Conservation (phyloP, 176 grass and related monocot species). For the Phoenix dactylifera region DNA sequence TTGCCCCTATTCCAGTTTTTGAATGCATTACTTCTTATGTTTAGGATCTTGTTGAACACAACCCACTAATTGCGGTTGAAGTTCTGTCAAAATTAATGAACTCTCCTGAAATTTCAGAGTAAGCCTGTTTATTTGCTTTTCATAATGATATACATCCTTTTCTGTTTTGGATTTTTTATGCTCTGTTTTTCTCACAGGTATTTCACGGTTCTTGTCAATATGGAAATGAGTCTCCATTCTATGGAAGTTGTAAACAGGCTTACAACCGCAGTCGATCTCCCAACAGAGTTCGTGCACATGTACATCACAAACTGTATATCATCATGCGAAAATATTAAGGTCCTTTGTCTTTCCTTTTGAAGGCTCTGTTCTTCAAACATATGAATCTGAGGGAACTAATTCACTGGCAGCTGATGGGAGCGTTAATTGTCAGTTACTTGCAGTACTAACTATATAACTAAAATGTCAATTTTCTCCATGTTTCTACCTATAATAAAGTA, state of each 20-base stretch:
- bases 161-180: slow-evolving; percentile 12
- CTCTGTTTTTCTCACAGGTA: slow-evolving; percentile 39
- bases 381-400: background rate
- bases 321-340: slow-evolving; percentile 85
- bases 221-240: slow-evolving; percentile 97
- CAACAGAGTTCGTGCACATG: slow-evolving; percentile 80
- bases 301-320: slow-evolving; percentile 95
- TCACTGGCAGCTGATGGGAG: too few species aligned
- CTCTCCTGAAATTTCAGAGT: slow-evolving; percentile 75
- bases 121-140: slow-evolving; percentile 17
- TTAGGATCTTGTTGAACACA: slow-evolving; percentile 95
- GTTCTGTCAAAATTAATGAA: slow-evolving; percentile 85
- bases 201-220: slow-evolving; percentile 78
- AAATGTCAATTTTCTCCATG: too few species aligned
- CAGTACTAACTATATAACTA: too few species aligned
- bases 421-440: too few species aligned
- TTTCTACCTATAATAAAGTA: too few species aligned
- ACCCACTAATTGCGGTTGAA: slow-evolving; percentile 72
- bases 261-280: slow-evolving; percentile 70
- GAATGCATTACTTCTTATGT: slow-evolving; percentile 13
- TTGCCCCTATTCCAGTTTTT: slow-evolving; percentile 13
- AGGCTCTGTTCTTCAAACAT: slow-evolving; percentile 4
- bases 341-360: slow-evolving; percentile 28
- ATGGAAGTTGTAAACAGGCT: slow-evolving; percentile 99
- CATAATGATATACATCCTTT: slow-evolving; percentile 10